These are phyloP conservation scores for Eutrema heterophyllum DNA, from an alignment of 345 rosid species.

Conservation along the genomic window DNA sequence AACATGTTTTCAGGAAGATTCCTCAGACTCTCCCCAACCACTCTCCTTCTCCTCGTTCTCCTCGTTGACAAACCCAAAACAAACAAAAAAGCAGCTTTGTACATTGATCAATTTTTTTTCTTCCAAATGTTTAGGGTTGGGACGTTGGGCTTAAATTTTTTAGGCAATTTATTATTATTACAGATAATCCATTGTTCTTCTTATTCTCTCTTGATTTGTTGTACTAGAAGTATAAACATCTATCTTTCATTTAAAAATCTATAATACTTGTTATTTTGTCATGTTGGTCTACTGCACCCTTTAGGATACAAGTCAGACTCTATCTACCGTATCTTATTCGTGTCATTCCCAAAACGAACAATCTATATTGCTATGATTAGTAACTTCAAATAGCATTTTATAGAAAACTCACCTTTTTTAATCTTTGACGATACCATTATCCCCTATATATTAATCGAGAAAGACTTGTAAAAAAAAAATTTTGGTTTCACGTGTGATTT, in stretches of 20 bases:
- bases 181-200: constrained; percentile 2
- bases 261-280: not conserved
- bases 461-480: no score
- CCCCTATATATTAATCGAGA: no score
- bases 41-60: not conserved
- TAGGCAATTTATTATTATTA: constrained; percentile 14
- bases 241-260: not conserved
- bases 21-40: constrained; percentile 58
- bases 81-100: not conserved
- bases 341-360: not conserved
- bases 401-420: not conserved
- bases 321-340: not conserved
- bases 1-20: constrained; percentile 66
- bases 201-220: not conserved
- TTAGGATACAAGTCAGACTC: not conserved
- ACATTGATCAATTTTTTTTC: constrained; percentile 1
- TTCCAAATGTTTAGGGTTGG: not conserved
- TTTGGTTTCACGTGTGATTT: no score
- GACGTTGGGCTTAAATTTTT: constrained; percentile 1
- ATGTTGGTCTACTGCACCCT: not conserved
- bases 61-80: not conserved
- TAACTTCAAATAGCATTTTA: no score
- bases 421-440: not conserved
- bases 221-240: not conserved
- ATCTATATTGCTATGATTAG: not conserved